phyloP scores from a whole-genome alignment of 345 rosid genomes.

The Sisymbrium altissimum region DNA sequence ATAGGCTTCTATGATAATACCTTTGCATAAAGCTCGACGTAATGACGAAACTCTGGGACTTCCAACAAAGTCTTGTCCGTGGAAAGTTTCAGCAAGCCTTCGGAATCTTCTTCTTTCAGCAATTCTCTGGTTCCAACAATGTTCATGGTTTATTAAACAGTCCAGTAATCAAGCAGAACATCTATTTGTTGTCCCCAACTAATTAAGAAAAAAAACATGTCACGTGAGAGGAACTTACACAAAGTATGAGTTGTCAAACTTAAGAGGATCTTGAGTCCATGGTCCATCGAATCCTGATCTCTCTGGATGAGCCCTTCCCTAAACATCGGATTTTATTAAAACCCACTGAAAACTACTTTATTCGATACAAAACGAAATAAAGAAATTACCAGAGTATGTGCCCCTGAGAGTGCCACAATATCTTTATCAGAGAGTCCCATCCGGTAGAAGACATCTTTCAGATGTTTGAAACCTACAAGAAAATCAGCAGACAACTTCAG shows the following conservation, averaged over 20 bases:
- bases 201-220: neutral
- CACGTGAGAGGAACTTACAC: slow-evolving; percentile 46
- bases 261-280: slow-evolving; percentile 87
- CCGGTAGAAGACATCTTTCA: slow-evolving; percentile 69
- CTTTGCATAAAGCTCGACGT: slow-evolving; percentile 75
- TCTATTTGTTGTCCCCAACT: neutral
- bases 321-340: slow-evolving; percentile 12
- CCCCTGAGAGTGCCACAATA: slow-evolving; percentile 56
- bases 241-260: slow-evolving; percentile 86
- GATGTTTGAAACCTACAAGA: slow-evolving; percentile 58
- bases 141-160: neutral
- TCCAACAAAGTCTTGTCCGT: slow-evolving; percentile 67
- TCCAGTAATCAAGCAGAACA: neutral
- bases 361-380: no score
- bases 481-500: slow-evolving; percentile 1
- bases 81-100: slow-evolving; percentile 75
- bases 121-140: slow-evolving; percentile 46
- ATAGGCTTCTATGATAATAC: slow-evolving; percentile 27
- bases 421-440: slow-evolving; percentile 88
- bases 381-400: slow-evolving; percentile 36
- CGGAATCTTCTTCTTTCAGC: slow-evolving; percentile 54
- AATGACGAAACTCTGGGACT: slow-evolving; percentile 54
- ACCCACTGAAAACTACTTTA: no score
- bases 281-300: slow-evolving; percentile 94
- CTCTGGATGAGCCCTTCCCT: slow-evolving; percentile 91